phyloP scores from a whole-genome alignment of 352 stramenopile genomes.

The Globisporangium iwayamae region DNA sequence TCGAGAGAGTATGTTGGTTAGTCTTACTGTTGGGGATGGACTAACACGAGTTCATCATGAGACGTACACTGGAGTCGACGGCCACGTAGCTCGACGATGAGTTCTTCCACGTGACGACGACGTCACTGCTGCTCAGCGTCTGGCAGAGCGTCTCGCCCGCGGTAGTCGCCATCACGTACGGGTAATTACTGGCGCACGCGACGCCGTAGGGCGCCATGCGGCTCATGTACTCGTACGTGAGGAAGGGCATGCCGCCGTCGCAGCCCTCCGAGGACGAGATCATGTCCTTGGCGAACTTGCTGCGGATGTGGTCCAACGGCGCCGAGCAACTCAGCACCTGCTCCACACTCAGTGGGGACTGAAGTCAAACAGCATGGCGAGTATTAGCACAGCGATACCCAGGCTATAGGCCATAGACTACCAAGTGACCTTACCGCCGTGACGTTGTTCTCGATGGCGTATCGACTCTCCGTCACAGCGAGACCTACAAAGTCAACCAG shows the following conservation, averaged over 20 bases:
- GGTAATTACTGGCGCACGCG: slow-evolving; percentile 57
- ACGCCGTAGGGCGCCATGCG: slow-evolving; percentile 59
- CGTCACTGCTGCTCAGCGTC: slow-evolving; percentile 20
- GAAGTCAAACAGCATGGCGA: background rate
- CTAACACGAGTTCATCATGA: background rate
- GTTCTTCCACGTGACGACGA: slow-evolving; percentile 50
- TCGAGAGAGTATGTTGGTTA: background rate
- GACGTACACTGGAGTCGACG: slow-evolving; percentile 25
- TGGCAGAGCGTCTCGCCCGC: slow-evolving; percentile 37
- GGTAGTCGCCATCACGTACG: slow-evolving; percentile 80
- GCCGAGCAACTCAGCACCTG: slow-evolving; percentile 80
- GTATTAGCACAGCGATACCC: background rate
- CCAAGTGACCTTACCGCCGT: slow-evolving; percentile 29
- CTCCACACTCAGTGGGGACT: slow-evolving; percentile 76
- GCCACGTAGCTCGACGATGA: slow-evolving; percentile 51
- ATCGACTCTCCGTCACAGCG: slow-evolving; percentile 66
- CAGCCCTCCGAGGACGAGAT: slow-evolving; percentile 79
- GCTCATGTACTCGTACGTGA: slow-evolving; percentile 86
- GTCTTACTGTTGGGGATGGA: background rate
- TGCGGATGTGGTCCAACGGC: slow-evolving; percentile 67
- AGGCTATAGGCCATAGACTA: background rate
- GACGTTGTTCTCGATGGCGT: slow-evolving; percentile 75
- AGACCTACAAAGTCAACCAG: slow-evolving; percentile 29
- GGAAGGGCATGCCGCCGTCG: slow-evolving; percentile 86
- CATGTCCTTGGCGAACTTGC: slow-evolving; percentile 68